Conservation (phyloP, 768 basidiomycete species). For the Podaxis rugospora region DNA sequence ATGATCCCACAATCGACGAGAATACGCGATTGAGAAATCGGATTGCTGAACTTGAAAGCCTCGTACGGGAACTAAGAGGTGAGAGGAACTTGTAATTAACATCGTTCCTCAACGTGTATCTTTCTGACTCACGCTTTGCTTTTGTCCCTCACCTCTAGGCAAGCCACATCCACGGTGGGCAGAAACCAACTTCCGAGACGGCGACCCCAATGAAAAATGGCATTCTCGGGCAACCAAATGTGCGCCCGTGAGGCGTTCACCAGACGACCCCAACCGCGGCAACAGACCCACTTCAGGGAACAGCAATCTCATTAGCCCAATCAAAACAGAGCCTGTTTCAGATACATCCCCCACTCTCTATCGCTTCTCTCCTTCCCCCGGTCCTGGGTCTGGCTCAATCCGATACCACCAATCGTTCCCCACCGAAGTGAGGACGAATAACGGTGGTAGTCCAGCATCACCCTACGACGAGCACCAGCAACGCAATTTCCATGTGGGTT, state of each 20-base stretch:
- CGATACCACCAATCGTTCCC: conserved; percentile 46
- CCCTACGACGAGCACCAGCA: conserved; percentile 21
- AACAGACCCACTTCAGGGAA: conserved; percentile 24
- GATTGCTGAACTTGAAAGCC: conserved; percentile 89
- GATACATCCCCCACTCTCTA: conserved; percentile 55
- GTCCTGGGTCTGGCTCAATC: conserved; percentile 33
- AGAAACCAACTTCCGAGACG: conserved; percentile 72
- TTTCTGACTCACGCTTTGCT: neutral
- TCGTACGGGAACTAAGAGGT: conserved; percentile 87
- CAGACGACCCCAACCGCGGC: conserved; percentile 14
- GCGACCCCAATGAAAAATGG: conserved; percentile 82
- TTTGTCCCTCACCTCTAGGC: conserved; percentile 35
- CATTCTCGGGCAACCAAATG: conserved; percentile 79
- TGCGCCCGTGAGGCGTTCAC: conserved; percentile 31
- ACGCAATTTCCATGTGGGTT: conserved; percentile 18
- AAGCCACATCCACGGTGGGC: conserved; percentile 89
- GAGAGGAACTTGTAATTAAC: conserved; percentile 13
- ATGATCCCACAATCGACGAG: conserved; percentile 87
- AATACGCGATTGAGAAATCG: conserved; percentile 79
- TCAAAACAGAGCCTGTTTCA: conserved; percentile 60
- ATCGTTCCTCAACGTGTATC: neutral
- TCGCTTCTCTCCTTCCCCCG: conserved; percentile 64
- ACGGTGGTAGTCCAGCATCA: conserved; percentile 14
- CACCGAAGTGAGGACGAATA: conserved; percentile 29
- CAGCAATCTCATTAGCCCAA: conserved; percentile 50